Percentiles rank a stretch among this genome's conserved stretches.
phyloP scores from a whole-genome alignment of 2,329 filamentous ascomycete genomes.

The Neofusicoccum umdonicola region DNA sequence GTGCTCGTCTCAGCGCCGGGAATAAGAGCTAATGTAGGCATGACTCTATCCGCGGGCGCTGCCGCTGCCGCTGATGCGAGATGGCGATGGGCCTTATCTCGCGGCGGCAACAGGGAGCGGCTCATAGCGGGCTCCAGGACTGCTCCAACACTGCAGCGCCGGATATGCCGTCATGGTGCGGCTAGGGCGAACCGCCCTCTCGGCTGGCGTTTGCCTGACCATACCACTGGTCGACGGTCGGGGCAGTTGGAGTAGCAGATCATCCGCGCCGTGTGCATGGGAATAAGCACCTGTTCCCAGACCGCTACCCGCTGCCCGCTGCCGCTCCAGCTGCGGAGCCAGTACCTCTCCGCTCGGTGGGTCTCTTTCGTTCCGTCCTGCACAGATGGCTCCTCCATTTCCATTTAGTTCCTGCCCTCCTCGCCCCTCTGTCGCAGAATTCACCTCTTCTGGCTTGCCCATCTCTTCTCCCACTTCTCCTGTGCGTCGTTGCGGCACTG shows the following conservation, averaged over 20 bases:
- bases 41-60: constrained; percentile 5
- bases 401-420: not conserved
- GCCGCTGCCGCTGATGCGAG: not conserved
- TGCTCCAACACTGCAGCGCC: not conserved
- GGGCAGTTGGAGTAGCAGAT: constrained; percentile 11
- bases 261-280: constrained; percentile 1
- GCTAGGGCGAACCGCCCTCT: not conserved
- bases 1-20: not conserved
- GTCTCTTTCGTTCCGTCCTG: constrained; percentile 15
- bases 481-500: constrained; percentile 16
- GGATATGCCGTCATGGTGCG: constrained; percentile 1
- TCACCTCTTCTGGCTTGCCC: not conserved
- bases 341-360: constrained; percentile 10
- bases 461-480: constrained; percentile 1
- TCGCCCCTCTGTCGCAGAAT: not conserved
- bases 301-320: constrained; percentile 14
- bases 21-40: not conserved
- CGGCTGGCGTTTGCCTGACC: not conserved
- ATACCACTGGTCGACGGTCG: not conserved
- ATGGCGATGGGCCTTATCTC: not conserved
- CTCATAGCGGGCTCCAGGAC: not conserved
- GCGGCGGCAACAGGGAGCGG: not conserved
- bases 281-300: constrained; percentile 10
- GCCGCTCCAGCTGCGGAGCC: constrained; percentile 2
- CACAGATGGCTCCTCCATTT: not conserved